Conservation (phyloP, 345 rosid species). For the Populus ilicifolia region DNA sequence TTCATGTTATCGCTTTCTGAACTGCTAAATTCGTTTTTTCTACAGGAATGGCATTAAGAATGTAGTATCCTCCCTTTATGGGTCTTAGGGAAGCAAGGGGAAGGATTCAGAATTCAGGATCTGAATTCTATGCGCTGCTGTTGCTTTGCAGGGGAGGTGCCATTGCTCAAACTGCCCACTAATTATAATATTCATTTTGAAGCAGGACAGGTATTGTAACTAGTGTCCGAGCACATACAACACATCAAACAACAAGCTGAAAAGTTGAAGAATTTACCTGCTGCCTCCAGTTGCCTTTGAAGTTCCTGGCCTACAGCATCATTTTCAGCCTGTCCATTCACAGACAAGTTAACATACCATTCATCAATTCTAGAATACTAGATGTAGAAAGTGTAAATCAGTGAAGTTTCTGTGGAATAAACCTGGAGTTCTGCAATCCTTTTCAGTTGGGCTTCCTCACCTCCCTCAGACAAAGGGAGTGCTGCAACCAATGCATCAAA, state of each 20-base stretch:
- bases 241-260: not conserved
- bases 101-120: not conserved
- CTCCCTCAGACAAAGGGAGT: slow-evolving; percentile 84
- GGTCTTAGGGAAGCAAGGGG: not conserved
- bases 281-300: slow-evolving; percentile 89
- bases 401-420: not conserved
- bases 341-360: not conserved
- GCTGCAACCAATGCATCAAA: slow-evolving; percentile 91
- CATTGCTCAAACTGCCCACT: not conserved
- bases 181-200: not conserved
- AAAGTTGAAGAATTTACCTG: slow-evolving; percentile 41
- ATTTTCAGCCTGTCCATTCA: slow-evolving; percentile 54
- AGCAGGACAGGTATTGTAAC: not conserved
- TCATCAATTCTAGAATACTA: not conserved
- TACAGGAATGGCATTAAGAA: not conserved
- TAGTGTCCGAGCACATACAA: not conserved
- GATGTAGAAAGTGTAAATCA: not conserved
- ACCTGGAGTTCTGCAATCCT: slow-evolving; percentile 81
- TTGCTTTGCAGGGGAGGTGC: not conserved
- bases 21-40: not conserved
- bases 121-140: not conserved
- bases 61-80: not conserved
- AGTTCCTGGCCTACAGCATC: slow-evolving; percentile 83
- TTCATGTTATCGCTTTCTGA: not conserved
- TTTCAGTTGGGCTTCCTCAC: slow-evolving; percentile 86